Evolutionary conservation across 73 alveolate species (phyloP), one percentile per base, ranked within the genome.

Genomic region (Symbiodinium pilosum): DNA sequence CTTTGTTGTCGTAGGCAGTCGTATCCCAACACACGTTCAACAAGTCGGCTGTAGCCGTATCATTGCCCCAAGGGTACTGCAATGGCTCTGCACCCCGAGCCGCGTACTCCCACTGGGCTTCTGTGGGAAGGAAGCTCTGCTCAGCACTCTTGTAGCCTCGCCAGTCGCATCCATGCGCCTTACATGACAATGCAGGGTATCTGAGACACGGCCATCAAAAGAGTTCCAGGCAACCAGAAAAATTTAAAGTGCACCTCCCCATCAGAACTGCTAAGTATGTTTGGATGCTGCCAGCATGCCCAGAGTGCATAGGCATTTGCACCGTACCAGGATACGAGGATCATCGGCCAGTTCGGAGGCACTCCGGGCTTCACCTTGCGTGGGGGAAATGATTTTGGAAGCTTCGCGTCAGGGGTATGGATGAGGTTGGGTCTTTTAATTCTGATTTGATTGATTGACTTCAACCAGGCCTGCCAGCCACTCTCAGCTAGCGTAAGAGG

Each of bases 301-400:
- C 98, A 93, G 30, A 77, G 92, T 1, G 85, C 56, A 43, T 93
- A 93, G 36, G 98, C 98, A 36, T 93, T 93, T 68, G 98, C 98
- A 2, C 98, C 98, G 41, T 44, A 93, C 98, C 98, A 93, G 8
- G 93, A 47, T 52, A 93, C 98, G 59, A 77, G 42, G 56, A 93
- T 93, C 98, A 93, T 93, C 47, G 98, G 98, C 98, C 98, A 93
- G n/a, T 44, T 77, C 43, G 93, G 85, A 21, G 98, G 98, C 38
- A 93, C 92, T 32, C 98, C 97, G 16, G 81, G 51, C 93, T 93
- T 93, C 51, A 81, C 91, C 93, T 77, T 36, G 41, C 40, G 34
- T 24, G 34, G n/a, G 41, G 85, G 28, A 69, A 36, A 69, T 24
- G 36, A 4, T 12, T 24, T n/a, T 30, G 34, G 14, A n/a, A n/a